Percentiles rank a stretch among this genome's conserved stretches.
Evolutionary conservation across 1,139 yeast species (phyloP).

Genomic region (Lodderomyces orthopsilosis): DNA sequence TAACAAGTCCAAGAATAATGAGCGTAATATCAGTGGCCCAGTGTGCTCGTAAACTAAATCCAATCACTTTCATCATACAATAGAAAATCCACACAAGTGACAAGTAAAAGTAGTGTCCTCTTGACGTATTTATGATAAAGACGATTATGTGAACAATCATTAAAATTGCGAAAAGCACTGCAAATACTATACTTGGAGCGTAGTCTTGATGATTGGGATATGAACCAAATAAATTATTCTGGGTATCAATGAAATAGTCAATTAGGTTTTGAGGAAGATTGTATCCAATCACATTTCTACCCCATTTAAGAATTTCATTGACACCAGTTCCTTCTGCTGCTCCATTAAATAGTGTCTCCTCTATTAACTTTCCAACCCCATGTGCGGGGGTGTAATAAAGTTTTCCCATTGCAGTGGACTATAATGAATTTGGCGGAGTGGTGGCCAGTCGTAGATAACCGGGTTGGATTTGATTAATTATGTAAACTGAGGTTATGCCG

Average conservation of each 20-base stretch:
- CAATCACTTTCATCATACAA: conserved; percentile 28
- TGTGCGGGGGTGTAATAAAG: conserved; percentile 18
- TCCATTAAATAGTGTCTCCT: conserved; percentile 14
- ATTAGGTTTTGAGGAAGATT: conserved; percentile 21
- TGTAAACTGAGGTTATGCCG: too few species aligned
- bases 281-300: conserved; percentile 24
- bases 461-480: too few species aligned
- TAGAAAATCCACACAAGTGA: conserved; percentile 33
- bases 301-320: conserved; percentile 16
- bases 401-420: not conserved
- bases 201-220: conserved; percentile 31
- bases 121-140: conserved; percentile 27
- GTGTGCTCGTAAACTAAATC: conserved; percentile 29
- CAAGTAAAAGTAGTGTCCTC: conserved; percentile 38
- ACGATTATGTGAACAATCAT: conserved; percentile 25
- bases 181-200: conserved; percentile 32
- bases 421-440: too few species aligned
- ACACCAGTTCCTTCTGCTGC: conserved; percentile 26
- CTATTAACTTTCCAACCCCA: conserved; percentile 20
- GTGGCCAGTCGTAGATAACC: too few species aligned
- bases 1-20: conserved; percentile 28
- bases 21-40: conserved; percentile 30
- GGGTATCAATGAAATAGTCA: conserved; percentile 19
- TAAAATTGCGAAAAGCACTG: conserved; percentile 27
- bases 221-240: conserved; percentile 33